Percentiles rank a stretch among this genome's conserved stretches.
phyloP scores from a whole-genome alignment of 2,329 filamentous ascomycete genomes.

The Exophiala aquamarina region DNA sequence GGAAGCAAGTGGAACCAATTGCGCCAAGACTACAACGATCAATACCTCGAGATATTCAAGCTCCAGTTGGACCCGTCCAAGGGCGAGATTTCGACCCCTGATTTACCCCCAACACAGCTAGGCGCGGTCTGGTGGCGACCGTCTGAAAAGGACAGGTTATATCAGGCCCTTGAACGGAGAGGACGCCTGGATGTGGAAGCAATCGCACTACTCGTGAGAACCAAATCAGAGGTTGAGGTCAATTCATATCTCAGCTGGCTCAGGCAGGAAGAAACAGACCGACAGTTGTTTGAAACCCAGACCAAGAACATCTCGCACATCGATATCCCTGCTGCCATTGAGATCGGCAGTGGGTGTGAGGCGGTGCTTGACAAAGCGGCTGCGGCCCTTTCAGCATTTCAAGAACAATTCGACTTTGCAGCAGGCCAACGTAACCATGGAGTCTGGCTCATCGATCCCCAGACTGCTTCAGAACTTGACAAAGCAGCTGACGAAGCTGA shows the following conservation, averaged over 20 bases:
- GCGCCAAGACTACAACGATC: constrained; percentile 43
- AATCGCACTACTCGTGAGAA: constrained; percentile 63
- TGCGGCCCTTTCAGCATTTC: constrained; percentile 62
- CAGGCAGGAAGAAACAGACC: constrained; percentile 47
- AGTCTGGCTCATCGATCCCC: constrained; percentile 61
- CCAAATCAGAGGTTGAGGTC: constrained; percentile 75
- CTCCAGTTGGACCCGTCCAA: constrained; percentile 49
- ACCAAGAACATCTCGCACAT: constrained; percentile 45
- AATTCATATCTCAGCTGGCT: constrained; percentile 68
- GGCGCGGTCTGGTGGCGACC: constrained; percentile 70
- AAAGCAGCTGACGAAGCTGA: constrained; percentile 10
- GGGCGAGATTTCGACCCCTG: constrained; percentile 25
- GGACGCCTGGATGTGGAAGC: constrained; percentile 62
- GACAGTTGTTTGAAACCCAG: constrained; percentile 36
- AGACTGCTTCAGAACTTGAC: constrained; percentile 20
- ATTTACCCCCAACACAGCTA: constrained; percentile 50
- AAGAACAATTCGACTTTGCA: constrained; percentile 63
- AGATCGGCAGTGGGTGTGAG: constrained; percentile 68
- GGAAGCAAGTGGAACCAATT: constrained; percentile 24
- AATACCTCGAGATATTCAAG: constrained; percentile 56
- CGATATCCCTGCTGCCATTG: constrained; percentile 70
- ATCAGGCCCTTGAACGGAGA: constrained; percentile 62
- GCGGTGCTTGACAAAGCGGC: constrained; percentile 66
- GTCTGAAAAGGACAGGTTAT: constrained; percentile 70
- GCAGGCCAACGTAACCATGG: constrained; percentile 52